Base-by-base conservation (phyloP, 1,139 yeast species). In the Debaryomycetaceae sp. region DNA sequence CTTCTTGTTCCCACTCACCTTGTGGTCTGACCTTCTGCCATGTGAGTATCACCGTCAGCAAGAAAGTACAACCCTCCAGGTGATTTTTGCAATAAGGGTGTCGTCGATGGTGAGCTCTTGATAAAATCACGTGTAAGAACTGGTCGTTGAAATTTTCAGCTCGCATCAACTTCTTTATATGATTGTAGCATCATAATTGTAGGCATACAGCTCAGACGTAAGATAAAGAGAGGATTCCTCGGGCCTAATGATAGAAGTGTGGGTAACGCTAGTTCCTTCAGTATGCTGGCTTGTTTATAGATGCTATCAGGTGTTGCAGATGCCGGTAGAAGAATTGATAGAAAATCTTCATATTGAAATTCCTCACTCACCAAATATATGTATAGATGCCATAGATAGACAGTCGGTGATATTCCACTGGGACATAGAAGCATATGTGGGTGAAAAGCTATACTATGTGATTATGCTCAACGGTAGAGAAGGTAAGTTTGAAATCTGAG, bases 231-330 rank as follows among this genome's bases (percentile, higher is more conserved):
- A 22, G 26, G 26, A 8, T 8, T 22, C 26, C 26, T 22, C 26
- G 26, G 26, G 26, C 11, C 26, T 31, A 30, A 70, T 70, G 75
- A 56, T 70, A 34, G 75, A 70, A 52, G 51, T 67, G 30, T 58
- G 70, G 34, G 49, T 70, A 37, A 70, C 76, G n/a, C 60, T 69
- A 30, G 53, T 71, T 30, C 75, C 76, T 19, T 67, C 75, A 33
- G 41, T 69, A 7, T 52, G 63, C 39, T 72, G 77, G 77, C 59
- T 72, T 37, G 46, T 69, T 8, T 70, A 68, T 48, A 61, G 76
- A 33, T 65, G 72, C 47, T 56, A 58, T 42, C 60, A 57, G 45
- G 56, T 71, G 19, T 53, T 69, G 37, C 56, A 55, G 33, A 63
- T 70, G 1, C 76, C 75, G 3, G 66, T 66, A 17, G 67, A 65